Percentiles rank a stretch among this genome's conserved stretches.
These are phyloP conservation scores for Lenwebbia sp. DNA, from an alignment of 345 rosid species.

Conservation along the genomic window DNA sequence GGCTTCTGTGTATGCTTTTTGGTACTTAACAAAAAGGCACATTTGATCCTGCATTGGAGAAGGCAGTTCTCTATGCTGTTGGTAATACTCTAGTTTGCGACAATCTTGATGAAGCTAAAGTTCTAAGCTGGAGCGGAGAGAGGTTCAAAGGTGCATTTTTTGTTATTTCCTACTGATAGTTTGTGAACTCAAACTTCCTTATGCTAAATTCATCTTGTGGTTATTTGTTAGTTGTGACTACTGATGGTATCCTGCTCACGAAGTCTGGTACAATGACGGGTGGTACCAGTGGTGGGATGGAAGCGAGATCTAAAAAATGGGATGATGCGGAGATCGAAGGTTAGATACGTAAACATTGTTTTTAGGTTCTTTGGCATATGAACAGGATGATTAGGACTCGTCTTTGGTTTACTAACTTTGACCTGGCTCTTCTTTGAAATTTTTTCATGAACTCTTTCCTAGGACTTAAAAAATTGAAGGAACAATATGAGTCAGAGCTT, in stretches of 20 bases:
- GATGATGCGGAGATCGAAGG: conserved; percentile 96
- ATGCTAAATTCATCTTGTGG: not conserved
- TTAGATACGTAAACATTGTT: conserved; percentile 3
- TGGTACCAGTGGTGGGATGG: conserved; percentile 99
- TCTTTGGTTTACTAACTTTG: not conserved
- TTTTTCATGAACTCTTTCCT: not conserved
- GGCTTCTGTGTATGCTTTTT: conserved; percentile 1
- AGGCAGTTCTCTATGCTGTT: conserved; percentile 89
- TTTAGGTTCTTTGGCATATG: not conserved
- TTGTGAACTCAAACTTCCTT: not conserved
- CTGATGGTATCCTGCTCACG: conserved; percentile 87
- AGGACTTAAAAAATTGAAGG: conserved; percentile 74
- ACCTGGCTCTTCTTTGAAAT: not conserved
- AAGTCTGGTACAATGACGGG: conserved; percentile 99
- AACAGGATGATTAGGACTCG: not conserved
- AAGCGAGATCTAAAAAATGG: conserved; percentile 95
- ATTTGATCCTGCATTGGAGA: conserved; percentile 82
- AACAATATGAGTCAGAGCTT: conserved; percentile 64
- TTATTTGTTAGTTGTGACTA: conserved; percentile 68
- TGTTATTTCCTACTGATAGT: not conserved
- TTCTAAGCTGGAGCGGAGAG: conserved; percentile 91
- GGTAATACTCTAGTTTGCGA: conserved; percentile 97
- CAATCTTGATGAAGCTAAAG: conserved; percentile 91
- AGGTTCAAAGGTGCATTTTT: conserved; percentile 60
- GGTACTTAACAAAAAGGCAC: conserved; percentile 56